A percentile compares a stretch with the other conserved stretches of the same genome.
Conservation (phyloP, 306 rosid species). For the Adenanthera pavonina region DNA sequence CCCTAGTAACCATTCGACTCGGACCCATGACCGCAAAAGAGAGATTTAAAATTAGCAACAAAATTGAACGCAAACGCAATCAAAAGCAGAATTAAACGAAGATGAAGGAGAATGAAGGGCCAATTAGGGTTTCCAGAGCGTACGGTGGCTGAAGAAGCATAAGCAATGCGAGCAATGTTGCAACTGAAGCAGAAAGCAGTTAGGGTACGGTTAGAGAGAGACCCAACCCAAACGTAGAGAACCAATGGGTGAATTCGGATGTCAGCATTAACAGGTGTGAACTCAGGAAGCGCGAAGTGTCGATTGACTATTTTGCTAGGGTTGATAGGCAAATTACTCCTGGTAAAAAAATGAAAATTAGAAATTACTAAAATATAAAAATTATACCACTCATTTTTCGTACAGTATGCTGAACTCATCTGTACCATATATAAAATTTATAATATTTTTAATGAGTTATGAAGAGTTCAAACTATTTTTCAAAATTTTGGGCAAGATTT, state of each 20-base stretch:
- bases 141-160: conserved; percentile 10
- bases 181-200: neutral
- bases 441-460: too few species aligned
- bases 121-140: conserved; percentile 18
- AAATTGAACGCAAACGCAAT: neutral
- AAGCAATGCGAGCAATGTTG: neutral
- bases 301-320: neutral
- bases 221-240: neutral
- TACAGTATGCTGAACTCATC: too few species aligned
- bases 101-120: neutral
- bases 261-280: neutral
- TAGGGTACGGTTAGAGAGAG: conserved; percentile 17
- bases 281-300: neutral
- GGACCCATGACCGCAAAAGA: conserved; percentile 2
- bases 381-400: too few species aligned
- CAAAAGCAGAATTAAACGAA: neutral
- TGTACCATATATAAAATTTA: too few species aligned
- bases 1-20: neutral
- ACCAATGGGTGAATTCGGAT: neutral
- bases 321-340: neutral
- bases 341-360: too few species aligned
- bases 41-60: neutral
- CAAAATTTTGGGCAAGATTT: too few species aligned
- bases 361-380: too few species aligned
- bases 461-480: too few species aligned